These are phyloP conservation scores for Backusella morwellensis DNA, from an alignment of 192 early-diverging fungal species.

Conservation along the genomic window DNA sequence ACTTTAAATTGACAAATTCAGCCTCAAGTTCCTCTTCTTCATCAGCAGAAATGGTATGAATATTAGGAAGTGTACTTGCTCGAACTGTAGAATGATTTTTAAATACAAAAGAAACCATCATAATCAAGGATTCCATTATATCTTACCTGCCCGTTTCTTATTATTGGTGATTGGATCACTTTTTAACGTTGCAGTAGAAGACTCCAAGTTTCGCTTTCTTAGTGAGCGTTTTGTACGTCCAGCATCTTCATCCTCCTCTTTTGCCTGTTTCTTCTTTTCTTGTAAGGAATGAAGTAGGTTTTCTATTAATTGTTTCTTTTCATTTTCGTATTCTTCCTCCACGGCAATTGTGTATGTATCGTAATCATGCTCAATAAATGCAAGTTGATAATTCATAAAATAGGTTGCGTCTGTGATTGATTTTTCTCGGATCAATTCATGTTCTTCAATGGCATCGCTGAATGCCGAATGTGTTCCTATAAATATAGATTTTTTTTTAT, in stretches of 20 bases:
- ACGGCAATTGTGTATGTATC: constrained; percentile 8
- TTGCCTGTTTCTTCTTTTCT: constrained; percentile 31
- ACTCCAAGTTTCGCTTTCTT: constrained; percentile 3
- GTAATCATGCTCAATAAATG: constrained; percentile 22
- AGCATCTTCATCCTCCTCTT: constrained; percentile 20
- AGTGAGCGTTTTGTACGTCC: constrained; percentile 13
- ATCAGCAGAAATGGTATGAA: background rate
- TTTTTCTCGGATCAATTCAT: constrained; percentile 18
- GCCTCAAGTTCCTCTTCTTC: constrained; percentile 32
- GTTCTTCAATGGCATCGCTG: constrained; percentile 19
- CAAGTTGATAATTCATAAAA: constrained; percentile 25
- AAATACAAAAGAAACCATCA: background rate
- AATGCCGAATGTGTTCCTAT: constrained; percentile 30
- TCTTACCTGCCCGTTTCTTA: constrained; percentile 21
- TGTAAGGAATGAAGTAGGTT: constrained; percentile 21
- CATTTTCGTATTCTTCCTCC: constrained; percentile 32
- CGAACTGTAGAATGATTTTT: constrained; percentile 8
- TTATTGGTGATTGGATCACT: constrained; percentile 9
- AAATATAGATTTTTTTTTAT: background rate
- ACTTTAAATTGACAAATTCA: constrained; percentile 28
- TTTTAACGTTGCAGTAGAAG: constrained; percentile 8
- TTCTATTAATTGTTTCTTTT: constrained; percentile 23
- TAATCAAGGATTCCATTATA: background rate
- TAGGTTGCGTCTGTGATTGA: constrained; percentile 20
- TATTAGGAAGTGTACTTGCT: constrained; percentile 4